These are phyloP conservation scores for Trichothecium sympodiale DNA, from an alignment of 2,329 filamentous ascomycete genomes.

Conservation along the genomic window DNA sequence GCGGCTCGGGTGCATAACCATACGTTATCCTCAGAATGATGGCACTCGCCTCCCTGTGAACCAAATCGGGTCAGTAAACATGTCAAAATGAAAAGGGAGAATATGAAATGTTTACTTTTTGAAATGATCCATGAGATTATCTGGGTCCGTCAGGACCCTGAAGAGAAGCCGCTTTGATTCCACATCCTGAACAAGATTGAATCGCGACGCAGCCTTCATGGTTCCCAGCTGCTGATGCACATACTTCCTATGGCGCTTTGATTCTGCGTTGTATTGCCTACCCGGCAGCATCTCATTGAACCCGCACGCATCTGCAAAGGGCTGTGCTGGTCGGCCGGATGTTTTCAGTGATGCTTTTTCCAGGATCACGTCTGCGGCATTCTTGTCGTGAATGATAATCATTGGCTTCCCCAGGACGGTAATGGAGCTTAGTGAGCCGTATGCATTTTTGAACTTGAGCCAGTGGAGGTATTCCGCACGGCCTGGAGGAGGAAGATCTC, in stretches of 20 bases:
- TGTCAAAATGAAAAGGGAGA: too few relatives aligned
- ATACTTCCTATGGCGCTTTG: conserved; percentile 1
- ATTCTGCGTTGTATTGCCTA: background rate
- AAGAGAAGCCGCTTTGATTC: conserved; percentile 5
- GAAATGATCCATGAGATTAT: conserved; percentile 1
- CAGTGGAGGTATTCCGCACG: conserved; percentile 20
- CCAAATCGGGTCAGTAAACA: background rate
- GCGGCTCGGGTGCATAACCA: conserved; percentile 19
- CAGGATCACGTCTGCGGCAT: conserved; percentile 22
- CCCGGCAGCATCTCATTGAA: background rate
- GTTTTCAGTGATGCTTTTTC: conserved; percentile 11
- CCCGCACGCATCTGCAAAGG: conserved; percentile 3
- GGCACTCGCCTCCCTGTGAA: conserved; percentile 15
- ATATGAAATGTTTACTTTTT: conserved; percentile 6
- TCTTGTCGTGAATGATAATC: conserved; percentile 26
- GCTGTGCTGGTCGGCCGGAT: conserved; percentile 1
- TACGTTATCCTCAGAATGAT: conserved; percentile 17
- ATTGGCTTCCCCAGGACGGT: conserved; percentile 19
- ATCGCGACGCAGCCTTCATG: conserved; percentile 1
- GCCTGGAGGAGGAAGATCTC: conserved; percentile 26
- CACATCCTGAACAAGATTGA: conserved; percentile 3
- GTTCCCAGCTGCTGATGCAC: conserved; percentile 2
- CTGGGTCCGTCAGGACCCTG: conserved; percentile 2
- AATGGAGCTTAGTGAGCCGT: conserved; percentile 15
- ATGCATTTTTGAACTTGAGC: conserved; percentile 20